phyloP scores from a whole-genome alignment of 768 basidiomycete species.

The Suillus hirtellus region DNA sequence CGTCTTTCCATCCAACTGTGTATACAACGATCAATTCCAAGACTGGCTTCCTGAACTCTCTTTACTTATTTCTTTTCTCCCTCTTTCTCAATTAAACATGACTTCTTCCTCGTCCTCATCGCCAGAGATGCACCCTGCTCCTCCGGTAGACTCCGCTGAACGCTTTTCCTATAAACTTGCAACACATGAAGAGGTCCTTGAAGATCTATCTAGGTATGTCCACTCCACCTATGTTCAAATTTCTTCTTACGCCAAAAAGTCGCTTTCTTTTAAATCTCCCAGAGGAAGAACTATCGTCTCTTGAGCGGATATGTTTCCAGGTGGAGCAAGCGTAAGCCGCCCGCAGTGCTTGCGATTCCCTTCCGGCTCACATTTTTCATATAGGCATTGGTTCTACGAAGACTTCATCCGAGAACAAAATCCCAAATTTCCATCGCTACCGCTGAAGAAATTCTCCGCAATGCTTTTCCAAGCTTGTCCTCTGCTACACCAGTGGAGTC shows the following conservation, averaged over 20 bases:
- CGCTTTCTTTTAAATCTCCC: conserved; percentile 98
- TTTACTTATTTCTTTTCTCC: conserved; percentile 31
- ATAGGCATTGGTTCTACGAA: conserved; percentile 99
- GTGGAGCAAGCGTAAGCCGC: conserved; percentile 93
- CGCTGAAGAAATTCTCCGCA: conserved; percentile 90
- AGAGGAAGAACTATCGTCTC: conserved; percentile 83
- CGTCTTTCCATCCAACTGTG: conserved; percentile 27
- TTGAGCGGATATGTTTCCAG: conserved; percentile 97
- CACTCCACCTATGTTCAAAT: conserved; percentile 13
- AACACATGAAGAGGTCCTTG: conserved; percentile 82
- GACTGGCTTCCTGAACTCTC: conserved; percentile 29
- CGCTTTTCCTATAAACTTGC: conserved; percentile 65
- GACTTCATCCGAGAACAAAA: conserved; percentile 96
- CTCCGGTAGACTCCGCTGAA: conserved; percentile 40
- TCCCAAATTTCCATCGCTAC: conserved; percentile 80
- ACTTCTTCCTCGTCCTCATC: conserved; percentile 78
- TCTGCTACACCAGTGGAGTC: conserved; percentile 76
- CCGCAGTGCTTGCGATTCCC: conserved; percentile 15
- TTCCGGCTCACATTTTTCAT: conserved; percentile 15
- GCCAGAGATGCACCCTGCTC: conserved; percentile 62
- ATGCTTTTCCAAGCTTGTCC: conserved; percentile 88
- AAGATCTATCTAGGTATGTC: conserved; percentile 82
- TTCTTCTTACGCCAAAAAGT: conserved; percentile 41
- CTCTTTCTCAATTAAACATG: conserved; percentile 43
- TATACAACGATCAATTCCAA: conserved; percentile 35